Evolutionary conservation across 495 filamentous ascomycete genomes (phyloP), one percentile per base, ranked within the genome.

Genomic region (Staphylotrichum tortipilum): DNA sequence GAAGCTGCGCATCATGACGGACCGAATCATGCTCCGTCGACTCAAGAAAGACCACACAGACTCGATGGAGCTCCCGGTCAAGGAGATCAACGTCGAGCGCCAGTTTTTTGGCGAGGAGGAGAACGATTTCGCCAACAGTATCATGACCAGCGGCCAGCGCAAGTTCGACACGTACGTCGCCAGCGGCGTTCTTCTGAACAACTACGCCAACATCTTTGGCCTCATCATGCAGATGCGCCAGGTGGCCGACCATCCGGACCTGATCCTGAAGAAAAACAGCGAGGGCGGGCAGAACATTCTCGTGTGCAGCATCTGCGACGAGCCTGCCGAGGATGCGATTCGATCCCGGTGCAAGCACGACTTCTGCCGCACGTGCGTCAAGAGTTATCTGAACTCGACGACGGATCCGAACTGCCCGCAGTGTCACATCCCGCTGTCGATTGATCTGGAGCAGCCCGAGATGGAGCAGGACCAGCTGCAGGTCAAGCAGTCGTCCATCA

Each of bases 211-310:
- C 45, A 84, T 85, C 37, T 84, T 84, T 48, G 88, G 88, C 39
- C 76, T 95, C 34, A 94, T 95, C 60, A 94, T 94, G 85, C 86
- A 94, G 65, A 96, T 96, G 90, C 86, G 91, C 24, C 92, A 96
- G 71, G 85, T 90, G 7, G 88, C 91, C 0, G 89, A 98, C 58
- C 92, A 98, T 64, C 92, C 92, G 1, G 92, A 97, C 67, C 71
- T 97, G 7, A 88, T 97, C 34, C 67, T 96, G 53, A 91, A 89
- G 68, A 95, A 90, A 67, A 78, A 88, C 53, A 78, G 75, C 11
- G 79, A 88, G 55, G 85, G 84, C 38, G 90, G 90, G 2, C 88
- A 95, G 64, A 95, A 95, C 55, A 76, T 94, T 22, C 71, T 94
- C 26, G 87, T 95, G 7, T 97, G 92, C 68, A 82, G 79, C 62